Conservation (phyloP, 129 eudicot genomes). For the Solidago caesia region DNA sequence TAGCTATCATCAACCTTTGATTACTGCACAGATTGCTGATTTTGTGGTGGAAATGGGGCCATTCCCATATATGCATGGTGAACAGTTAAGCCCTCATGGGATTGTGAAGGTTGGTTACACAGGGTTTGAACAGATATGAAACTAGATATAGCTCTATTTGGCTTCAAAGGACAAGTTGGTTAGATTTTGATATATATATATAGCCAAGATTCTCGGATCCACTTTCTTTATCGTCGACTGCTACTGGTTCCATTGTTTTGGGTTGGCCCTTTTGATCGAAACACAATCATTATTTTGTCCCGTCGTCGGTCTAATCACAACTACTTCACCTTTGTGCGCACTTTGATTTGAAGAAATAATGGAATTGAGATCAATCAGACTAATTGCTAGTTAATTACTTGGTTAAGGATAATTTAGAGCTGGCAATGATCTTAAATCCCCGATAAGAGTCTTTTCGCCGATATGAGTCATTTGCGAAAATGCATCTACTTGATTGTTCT, state of each 20-base stretch:
- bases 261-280: conserved; percentile 34
- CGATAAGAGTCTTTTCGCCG: no score
- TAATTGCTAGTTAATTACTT: background rate
- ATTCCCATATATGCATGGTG: conserved; percentile 24
- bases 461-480: no score
- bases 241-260: conserved; percentile 35
- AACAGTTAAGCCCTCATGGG: conserved; percentile 23
- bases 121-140: conserved; percentile 29
- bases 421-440: no score
- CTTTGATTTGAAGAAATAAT: background rate
- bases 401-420: no score
- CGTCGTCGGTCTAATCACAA: conserved; percentile 11
- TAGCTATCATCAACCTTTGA: conserved; percentile 28
- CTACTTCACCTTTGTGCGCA: conserved; percentile 18
- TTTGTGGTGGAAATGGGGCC: conserved; percentile 32
- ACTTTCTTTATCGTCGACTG: conserved; percentile 32
- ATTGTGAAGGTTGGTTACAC: conserved; percentile 31
- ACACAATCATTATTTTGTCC: conserved; percentile 30
- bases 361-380: conserved; percentile 13
- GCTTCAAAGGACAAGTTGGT: conserved; percentile 33
- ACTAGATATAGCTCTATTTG: conserved; percentile 28
- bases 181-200: conserved; percentile 14
- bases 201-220: conserved; percentile 49
- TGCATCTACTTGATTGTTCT: no score
- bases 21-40: conserved; percentile 26